These are phyloP conservation scores for Pharus latifolius DNA, from an alignment of 176 grass and related monocot species.

Conservation along the genomic window DNA sequence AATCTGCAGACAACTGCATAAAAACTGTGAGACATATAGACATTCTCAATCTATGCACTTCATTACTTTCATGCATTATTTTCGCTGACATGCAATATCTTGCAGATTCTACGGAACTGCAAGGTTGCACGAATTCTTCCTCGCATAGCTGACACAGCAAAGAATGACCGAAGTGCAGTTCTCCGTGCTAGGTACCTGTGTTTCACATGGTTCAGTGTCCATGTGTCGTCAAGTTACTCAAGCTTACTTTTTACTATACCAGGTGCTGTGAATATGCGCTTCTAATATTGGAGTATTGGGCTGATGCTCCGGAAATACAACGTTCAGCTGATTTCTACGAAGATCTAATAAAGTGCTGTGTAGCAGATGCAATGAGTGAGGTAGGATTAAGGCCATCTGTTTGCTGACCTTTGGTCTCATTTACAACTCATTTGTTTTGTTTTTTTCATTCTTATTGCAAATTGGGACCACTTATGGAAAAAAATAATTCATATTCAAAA, in stretches of 20 bases:
- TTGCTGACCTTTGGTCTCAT: constrained; percentile 3
- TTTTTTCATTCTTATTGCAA: constrained; percentile 3
- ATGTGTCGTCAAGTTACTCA: constrained; percentile 13
- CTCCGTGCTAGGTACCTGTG: constrained; percentile 75
- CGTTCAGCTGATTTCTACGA: constrained; percentile 82
- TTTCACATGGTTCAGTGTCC: background rate
- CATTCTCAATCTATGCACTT: background rate
- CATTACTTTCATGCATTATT: constrained; percentile 5
- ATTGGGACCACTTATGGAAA: no score
- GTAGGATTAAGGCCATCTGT: constrained; percentile 42
- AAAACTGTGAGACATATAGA: constrained; percentile 73
- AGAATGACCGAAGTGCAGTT: constrained; percentile 58
- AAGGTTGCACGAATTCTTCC: constrained; percentile 66
- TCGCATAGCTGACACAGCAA: constrained; percentile 70
- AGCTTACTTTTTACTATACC: constrained; percentile 11
- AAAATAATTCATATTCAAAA: no score
- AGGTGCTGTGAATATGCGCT: constrained; percentile 96
- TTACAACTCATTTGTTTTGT: background rate
- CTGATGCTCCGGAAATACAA: constrained; percentile 95
- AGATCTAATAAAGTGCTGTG: constrained; percentile 94
- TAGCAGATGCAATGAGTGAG: constrained; percentile 98
- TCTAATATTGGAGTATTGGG: constrained; percentile 90
- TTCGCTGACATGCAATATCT: constrained; percentile 18
- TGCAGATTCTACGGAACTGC: constrained; percentile 80
- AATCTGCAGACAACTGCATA: constrained; percentile 92